Percentiles rank a stretch among this genome's conserved stretches.
phyloP scores from a whole-genome alignment of 371 early-diverging fungal species.

The Mucor racemosus region DNA sequence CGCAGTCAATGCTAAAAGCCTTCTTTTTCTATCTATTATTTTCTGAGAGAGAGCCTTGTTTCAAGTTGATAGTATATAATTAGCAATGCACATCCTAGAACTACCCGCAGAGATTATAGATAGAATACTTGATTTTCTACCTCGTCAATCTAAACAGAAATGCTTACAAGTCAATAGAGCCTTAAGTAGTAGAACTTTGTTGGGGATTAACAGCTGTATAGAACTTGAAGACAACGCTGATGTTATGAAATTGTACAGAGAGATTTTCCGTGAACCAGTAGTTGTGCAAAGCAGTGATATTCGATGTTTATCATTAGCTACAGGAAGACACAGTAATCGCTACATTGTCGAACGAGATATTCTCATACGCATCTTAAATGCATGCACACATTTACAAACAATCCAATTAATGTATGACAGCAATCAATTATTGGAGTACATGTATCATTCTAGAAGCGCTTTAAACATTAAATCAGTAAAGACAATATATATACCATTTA shows the following conservation, averaged over 20 bases:
- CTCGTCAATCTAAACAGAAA: not conserved
- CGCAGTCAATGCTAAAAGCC: too few relatives aligned
- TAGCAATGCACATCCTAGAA: not conserved
- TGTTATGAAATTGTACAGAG: not conserved
- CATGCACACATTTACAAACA: not conserved
- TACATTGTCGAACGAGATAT: not conserved
- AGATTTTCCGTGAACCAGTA: not conserved
- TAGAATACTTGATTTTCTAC: not conserved
- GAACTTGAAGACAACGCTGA: not conserved
- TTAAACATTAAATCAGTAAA: not conserved
- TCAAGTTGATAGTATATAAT: too few relatives aligned
- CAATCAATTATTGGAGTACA: not conserved
- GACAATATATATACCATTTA: not conserved
- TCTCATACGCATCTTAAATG: not conserved
- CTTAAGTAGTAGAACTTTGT: not conserved
- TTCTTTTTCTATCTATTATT: too few relatives aligned
- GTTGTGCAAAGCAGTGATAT: not conserved
- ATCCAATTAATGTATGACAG: not conserved
- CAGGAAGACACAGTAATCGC: not conserved
- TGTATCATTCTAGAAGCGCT: not conserved
- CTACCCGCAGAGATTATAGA: not conserved
- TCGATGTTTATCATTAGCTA: not conserved
- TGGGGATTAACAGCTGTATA: not conserved
- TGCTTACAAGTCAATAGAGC: not conserved
- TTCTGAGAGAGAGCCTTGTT: too few relatives aligned